These are phyloP conservation scores for Cadophora sp. DNA, from an alignment of 2,329 filamentous ascomycete genomes.

Conservation along the genomic window DNA sequence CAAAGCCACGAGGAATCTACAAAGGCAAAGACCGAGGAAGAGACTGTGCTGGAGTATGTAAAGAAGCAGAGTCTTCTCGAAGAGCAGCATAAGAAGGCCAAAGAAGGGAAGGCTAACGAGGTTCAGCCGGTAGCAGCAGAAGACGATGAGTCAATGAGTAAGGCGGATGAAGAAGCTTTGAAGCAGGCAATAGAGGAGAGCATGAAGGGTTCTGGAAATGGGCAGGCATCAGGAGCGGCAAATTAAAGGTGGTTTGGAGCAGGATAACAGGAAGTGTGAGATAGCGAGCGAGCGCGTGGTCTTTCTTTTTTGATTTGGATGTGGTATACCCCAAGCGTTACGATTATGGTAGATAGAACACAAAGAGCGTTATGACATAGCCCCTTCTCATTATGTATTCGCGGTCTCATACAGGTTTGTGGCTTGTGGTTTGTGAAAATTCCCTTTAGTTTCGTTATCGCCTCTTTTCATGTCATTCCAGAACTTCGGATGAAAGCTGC, in stretches of 20 bases:
- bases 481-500: neutral
- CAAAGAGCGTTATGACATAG: constrained; percentile 1
- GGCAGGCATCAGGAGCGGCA: constrained; percentile 4
- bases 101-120: constrained; percentile 26
- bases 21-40: constrained; percentile 65
- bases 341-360: constrained; percentile 2
- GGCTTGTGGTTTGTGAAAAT: neutral
- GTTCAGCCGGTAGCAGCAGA: constrained; percentile 1
- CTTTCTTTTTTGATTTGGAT: constrained; percentile 3
- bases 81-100: constrained; percentile 54
- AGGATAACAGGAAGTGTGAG: neutral
- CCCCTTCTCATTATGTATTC: neutral
- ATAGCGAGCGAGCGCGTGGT: neutral
- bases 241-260: neutral
- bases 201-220: constrained; percentile 46
- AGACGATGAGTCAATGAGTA: constrained; percentile 33
- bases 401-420: neutral
- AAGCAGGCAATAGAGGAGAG: constrained; percentile 62
- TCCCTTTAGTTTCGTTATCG: neutral
- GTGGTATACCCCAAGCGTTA: constrained; percentile 19
- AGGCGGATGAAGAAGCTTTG: constrained; percentile 63
- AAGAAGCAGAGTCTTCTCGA: constrained; percentile 79
- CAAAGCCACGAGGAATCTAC: constrained; percentile 42
- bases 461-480: neutral
- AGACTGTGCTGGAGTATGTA: constrained; percentile 77